Evolutionary conservation across 371 early-diverging fungal species (phyloP).

Genomic region (Homolaphlyctis polyrhiza): DNA sequence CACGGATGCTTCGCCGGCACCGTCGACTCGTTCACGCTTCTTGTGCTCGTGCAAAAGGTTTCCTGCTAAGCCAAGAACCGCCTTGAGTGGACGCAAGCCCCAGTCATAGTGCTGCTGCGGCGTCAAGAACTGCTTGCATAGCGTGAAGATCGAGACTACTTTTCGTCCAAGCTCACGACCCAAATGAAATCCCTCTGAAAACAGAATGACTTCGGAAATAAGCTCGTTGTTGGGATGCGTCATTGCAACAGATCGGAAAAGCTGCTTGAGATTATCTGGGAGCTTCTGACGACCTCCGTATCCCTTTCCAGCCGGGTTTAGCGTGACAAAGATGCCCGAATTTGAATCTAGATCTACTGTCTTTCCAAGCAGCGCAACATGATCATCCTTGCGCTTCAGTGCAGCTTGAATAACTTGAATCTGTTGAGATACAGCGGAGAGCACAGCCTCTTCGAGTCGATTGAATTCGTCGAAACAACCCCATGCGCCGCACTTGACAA

Average conservation of each 20-base stretch:
- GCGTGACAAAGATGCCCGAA: conserved; percentile 59
- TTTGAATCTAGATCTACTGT: conserved; percentile 34
- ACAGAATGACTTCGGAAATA: conserved; percentile 46
- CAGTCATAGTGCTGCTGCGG: conserved; percentile 53
- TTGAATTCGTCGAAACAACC: conserved; percentile 72
- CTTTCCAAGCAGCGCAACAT: conserved; percentile 31
- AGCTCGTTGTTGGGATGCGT: conserved; percentile 49
- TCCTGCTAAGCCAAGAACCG: conserved; percentile 42
- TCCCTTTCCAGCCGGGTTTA: conserved; percentile 56
- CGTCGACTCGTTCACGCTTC: conserved; percentile 11
- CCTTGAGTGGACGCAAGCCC: conserved; percentile 53
- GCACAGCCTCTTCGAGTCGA: conserved; percentile 48
- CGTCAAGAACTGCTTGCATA: conserved; percentile 46
- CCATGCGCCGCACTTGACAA: conserved; percentile 55
- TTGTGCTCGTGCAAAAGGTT: conserved; percentile 32
- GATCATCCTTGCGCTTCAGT: conserved; percentile 25
- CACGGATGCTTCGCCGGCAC: conserved; percentile 25
- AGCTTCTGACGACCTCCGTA: conserved; percentile 61
- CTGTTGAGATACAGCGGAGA: conserved; percentile 51
- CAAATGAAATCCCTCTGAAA: conserved; percentile 46
- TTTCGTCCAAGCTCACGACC: conserved; percentile 44
- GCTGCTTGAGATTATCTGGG: conserved; percentile 55
- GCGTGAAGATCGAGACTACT: conserved; percentile 42
- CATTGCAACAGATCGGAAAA: conserved; percentile 59
- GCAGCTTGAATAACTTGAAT: conserved; percentile 52